Evolutionary conservation across 805 yeast genomes (phyloP).

Genomic region (Ogataea haglerorum): DNA sequence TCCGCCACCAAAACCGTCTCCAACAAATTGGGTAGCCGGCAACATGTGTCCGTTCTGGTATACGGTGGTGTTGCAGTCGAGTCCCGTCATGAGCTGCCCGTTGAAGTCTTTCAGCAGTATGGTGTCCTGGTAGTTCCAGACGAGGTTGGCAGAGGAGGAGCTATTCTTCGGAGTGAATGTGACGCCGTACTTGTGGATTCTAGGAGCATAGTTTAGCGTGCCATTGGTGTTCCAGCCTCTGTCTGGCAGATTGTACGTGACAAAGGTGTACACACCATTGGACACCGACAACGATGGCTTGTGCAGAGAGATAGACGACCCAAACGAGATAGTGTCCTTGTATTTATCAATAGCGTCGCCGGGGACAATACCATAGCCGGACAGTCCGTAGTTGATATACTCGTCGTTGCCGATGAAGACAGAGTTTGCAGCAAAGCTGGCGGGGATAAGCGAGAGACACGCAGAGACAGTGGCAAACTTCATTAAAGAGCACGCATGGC

Average conservation of each 20-base stretch:
- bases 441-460: constrained; percentile 9
- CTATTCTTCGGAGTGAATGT: constrained; percentile 24
- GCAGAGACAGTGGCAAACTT: constrained; percentile 1
- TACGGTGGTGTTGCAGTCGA: constrained; percentile 30
- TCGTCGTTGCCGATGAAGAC: constrained; percentile 23
- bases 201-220: constrained; percentile 28
- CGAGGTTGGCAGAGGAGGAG: constrained; percentile 22
- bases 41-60: constrained; percentile 24
- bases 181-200: constrained; percentile 27
- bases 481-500: not conserved
- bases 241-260: constrained; percentile 31
- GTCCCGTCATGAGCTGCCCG: constrained; percentile 29
- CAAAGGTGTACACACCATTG: constrained; percentile 27
- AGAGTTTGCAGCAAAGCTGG: constrained; percentile 17
- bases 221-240: constrained; percentile 35
- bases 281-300: constrained; percentile 21
- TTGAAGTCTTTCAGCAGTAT: constrained; percentile 31
- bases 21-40: constrained; percentile 28
- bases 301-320: constrained; percentile 30
- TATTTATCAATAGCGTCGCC: constrained; percentile 29
- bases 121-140: constrained; percentile 29
- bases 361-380: constrained; percentile 29
- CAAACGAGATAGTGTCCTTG: constrained; percentile 33
- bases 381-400: constrained; percentile 28
- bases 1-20: constrained; percentile 33